Base-by-base conservation (phyloP, 805 yeast species). In the Sugiyamaella lignohabitans region DNA sequence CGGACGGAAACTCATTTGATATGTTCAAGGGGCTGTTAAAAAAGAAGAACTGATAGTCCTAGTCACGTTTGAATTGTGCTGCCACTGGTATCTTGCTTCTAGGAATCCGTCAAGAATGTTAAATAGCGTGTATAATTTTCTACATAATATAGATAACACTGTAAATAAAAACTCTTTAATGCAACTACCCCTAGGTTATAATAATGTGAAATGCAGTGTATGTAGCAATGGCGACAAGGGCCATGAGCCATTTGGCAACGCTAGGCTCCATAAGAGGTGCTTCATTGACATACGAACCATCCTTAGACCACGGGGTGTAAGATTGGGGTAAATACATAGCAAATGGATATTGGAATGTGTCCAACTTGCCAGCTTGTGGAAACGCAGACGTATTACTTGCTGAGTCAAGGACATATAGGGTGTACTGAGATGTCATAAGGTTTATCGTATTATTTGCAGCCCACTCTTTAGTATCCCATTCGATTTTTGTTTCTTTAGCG, bases 1-100 rank as follows among this genome's bases (percentile, higher is more conserved):
- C 99, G 0, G 98, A 93, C 64, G 98, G 99, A 1, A 93, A 93
- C 62, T 87, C 97, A 2, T 93, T 93, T 59, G 98, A 93, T 62
- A 89, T 93, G 74, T 84, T 93, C 69, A 83, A 76, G 55, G 98
- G 98, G 0, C 70, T 93, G 53, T 84, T 91, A 16, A 84, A 81
- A 17, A 80, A 70, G 50, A 83, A 80, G 59, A 35, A n/a, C n/a
- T n/a, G n/a, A n/a, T n/a, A n/a, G n/a, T n/a, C n/a, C n/a, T n/a
- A n/a, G n/a, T n/a, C n/a, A n/a, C n/a, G n/a, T n/a, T n/a, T n/a
- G n/a, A n/a, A n/a, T n/a, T n/a, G n/a, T n/a, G n/a, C n/a, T n/a
- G n/a, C n/a, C n/a, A n/a, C n/a, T n/a, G n/a, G n/a, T n/a, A n/a
- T n/a, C n/a, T n/a, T n/a, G n/a, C n/a, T n/a, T n/a, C n/a, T n/a